Conservation (phyloP, 768 basidiomycete species). For the Ramaria rubella region DNA sequence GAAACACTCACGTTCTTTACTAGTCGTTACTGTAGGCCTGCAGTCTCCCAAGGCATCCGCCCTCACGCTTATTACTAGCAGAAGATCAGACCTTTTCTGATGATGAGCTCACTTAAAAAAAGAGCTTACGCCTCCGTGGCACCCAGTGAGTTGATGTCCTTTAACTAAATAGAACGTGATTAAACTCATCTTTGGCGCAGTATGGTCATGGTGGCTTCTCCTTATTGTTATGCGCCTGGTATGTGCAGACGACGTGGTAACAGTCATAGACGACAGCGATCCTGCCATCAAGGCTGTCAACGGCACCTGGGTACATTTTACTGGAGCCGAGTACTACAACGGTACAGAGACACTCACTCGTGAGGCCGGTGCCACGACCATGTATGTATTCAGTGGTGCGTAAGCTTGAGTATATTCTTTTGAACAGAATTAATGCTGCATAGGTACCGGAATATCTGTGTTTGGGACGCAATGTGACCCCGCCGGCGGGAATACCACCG, state of each 20-base stretch:
- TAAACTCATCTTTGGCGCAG: no score
- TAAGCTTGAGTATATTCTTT: no score
- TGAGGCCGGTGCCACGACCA: background rate
- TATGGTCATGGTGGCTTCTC: background rate
- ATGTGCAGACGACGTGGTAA: background rate
- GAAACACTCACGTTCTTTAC: no score
- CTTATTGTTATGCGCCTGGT: background rate
- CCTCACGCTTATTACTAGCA: no score
- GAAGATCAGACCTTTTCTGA: no score
- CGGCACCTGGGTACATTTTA: background rate
- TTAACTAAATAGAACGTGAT: no score
- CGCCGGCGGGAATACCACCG: background rate
- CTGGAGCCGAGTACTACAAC: background rate
- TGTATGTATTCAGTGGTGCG: background rate
- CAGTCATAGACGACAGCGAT: background rate
- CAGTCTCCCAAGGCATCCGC: no score
- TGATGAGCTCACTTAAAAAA: no score
- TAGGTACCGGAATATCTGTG: background rate
- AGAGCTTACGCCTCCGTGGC: no score
- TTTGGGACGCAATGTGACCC: slow-evolving; percentile 1
- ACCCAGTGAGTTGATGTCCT: no score
- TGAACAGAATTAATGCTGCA: background rate
- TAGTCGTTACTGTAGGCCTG: no score
- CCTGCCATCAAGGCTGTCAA: background rate
- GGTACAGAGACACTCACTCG: background rate